Evolutionary conservation across 495 filamentous ascomycete species (phyloP).

Genomic region (Cryomyces minteri): DNA sequence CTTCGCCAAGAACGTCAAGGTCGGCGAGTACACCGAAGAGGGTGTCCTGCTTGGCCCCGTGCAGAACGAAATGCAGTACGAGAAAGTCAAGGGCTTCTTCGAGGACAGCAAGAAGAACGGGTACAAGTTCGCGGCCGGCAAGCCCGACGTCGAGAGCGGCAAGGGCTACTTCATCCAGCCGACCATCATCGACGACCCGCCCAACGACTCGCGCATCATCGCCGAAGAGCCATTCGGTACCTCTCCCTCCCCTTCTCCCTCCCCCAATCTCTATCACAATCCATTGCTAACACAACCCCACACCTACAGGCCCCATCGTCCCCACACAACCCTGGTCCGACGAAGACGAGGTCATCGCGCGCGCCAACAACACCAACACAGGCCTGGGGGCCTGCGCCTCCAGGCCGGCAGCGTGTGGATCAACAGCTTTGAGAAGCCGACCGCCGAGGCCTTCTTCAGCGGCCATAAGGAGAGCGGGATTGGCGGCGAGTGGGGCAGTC

Average conservation of each 20-base stretch:
- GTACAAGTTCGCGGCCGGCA: slow-evolving; percentile 7
- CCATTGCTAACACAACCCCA: background rate
- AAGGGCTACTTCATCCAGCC: slow-evolving; percentile 15
- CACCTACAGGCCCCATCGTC: slow-evolving; percentile 2
- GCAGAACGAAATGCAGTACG: slow-evolving; percentile 34
- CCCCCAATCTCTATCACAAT: background rate
- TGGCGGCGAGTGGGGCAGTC: slow-evolving; percentile 17
- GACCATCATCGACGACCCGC: slow-evolving; percentile 16
- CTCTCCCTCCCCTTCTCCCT: background rate
- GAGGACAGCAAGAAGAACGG: slow-evolving; percentile 8
- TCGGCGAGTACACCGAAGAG: slow-evolving; percentile 25
- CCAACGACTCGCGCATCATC: slow-evolving; percentile 12
- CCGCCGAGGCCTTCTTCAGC: slow-evolving; percentile 7
- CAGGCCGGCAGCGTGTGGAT: slow-evolving; percentile 9
- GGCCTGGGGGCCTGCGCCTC: slow-evolving; percentile 5
- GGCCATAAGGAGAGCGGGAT: slow-evolving; percentile 13
- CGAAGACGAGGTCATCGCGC: slow-evolving; percentile 2
- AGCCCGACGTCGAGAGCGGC: background rate
- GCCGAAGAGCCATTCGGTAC: slow-evolving; percentile 15
- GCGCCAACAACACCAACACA: slow-evolving; percentile 4
- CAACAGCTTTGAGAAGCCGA: slow-evolving; percentile 5
- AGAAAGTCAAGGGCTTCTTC: slow-evolving; percentile 16
- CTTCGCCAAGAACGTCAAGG: slow-evolving; percentile 28
- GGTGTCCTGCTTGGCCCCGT: slow-evolving; percentile 33
- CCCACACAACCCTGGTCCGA: background rate